Conservation (phyloP, 208 protist species). For the Leishmania arabica region DNA sequence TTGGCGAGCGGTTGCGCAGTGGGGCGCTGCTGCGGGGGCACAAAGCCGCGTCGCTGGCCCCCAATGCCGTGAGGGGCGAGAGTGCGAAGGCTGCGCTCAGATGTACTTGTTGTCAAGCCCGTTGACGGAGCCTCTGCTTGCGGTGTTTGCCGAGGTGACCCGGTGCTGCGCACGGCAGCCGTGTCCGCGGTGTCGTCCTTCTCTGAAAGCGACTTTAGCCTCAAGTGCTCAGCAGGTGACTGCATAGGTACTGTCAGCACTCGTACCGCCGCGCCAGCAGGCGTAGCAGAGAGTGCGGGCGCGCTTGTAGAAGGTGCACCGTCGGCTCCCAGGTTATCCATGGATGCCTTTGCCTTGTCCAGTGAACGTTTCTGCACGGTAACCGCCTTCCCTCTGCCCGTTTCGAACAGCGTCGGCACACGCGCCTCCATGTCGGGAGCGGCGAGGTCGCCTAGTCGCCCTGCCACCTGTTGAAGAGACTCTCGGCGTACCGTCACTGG, state of each 20-base stretch:
- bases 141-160: too few species aligned
- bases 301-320: neutral
- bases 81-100: neutral
- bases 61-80: neutral
- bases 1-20: neutral
- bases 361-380: conserved; percentile 31
- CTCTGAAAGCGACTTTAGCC: neutral
- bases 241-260: conserved; percentile 32
- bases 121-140: neutral
- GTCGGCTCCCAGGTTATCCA: neutral
- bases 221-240: neutral
- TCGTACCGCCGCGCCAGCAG: conserved; percentile 35
- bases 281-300: conserved; percentile 50
- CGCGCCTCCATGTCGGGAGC: neutral
- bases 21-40: conserved; percentile 26
- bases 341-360: conserved; percentile 12
- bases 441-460: neutral
- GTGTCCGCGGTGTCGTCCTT: neutral
- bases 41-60: conserved; percentile 24
- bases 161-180: neutral
- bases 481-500: conserved; percentile 37
- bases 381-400: conserved; percentile 36
- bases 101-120: neutral
- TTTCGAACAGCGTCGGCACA: conserved; percentile 38
- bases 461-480: conserved; percentile 20